These are phyloP conservation scores for Elsinoe batatas DNA, from an alignment of 2,329 filamentous ascomycete genomes.

Conservation along the genomic window DNA sequence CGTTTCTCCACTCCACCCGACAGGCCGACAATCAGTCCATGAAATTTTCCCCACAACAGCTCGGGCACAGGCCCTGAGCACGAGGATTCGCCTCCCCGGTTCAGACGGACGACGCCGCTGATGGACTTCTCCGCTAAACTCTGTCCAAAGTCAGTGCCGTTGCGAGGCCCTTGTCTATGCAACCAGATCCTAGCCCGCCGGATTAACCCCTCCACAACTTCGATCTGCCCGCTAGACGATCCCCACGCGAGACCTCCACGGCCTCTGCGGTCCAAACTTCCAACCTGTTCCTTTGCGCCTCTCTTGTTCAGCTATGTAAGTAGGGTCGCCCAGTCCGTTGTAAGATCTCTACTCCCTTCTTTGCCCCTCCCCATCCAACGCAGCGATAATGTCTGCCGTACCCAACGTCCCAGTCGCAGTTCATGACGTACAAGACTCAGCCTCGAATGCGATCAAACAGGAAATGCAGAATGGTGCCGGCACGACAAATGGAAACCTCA, in stretches of 20 bases:
- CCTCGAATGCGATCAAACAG: conserved; percentile 17
- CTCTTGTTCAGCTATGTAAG: conserved; percentile 2
- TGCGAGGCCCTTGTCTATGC: not conserved
- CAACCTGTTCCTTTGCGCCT: not conserved
- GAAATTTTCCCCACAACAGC: conserved; percentile 2
- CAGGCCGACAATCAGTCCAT: not conserved
- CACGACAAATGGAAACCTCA: conserved; percentile 16
- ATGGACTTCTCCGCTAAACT: conserved; percentile 1
- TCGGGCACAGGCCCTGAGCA: not conserved
- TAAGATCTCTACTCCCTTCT: not conserved
- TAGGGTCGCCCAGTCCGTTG: not conserved
- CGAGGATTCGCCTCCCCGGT: not conserved
- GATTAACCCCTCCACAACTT: not conserved
- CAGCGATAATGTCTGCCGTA: conserved; percentile 32
- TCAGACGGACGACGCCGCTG: not conserved
- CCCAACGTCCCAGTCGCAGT: conserved; percentile 23
- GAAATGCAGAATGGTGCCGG: conserved; percentile 17
- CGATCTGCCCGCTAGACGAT: conserved; percentile 2
- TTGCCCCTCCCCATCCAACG: not conserved
- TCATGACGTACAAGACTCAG: conserved; percentile 12
- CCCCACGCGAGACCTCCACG: not conserved
- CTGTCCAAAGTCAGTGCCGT: not conserved
- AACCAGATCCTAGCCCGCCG: not conserved
- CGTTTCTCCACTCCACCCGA: not conserved
- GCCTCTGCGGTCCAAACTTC: not conserved